These are phyloP conservation scores for Candida railenensis DNA, from an alignment of 805 yeast genomes.

Conservation along the genomic window DNA sequence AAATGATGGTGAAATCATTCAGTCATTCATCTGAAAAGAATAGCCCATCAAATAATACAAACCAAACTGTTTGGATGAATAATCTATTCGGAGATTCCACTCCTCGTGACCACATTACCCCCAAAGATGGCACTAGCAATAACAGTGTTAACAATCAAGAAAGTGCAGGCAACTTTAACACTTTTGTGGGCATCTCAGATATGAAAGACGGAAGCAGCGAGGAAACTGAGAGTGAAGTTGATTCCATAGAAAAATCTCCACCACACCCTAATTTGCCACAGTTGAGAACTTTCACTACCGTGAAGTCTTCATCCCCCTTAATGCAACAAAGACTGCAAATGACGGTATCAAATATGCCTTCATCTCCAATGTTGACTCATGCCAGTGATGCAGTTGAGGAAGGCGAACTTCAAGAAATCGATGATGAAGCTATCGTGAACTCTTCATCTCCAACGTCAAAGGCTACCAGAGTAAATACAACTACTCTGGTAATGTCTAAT, in stretches of 20 bases:
- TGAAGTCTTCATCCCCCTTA: constrained; percentile 22
- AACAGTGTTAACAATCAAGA: neutral
- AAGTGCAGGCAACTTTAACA: neutral
- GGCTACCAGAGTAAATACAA: constrained; percentile 37
- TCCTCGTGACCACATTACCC: constrained; percentile 32
- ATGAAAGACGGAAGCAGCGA: constrained; percentile 2
- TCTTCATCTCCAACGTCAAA: constrained; percentile 31
- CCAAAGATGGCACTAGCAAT: constrained; percentile 14
- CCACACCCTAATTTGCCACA: constrained; percentile 28
- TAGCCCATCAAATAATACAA: constrained; percentile 16
- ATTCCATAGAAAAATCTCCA: neutral
- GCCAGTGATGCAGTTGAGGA: neutral
- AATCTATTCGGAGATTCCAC: constrained; percentile 42
- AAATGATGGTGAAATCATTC: constrained; percentile 25
- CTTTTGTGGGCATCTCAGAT: neutral
- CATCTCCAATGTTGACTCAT: constrained; percentile 34
- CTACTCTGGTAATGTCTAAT: constrained; percentile 30
- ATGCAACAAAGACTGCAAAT: constrained; percentile 11
- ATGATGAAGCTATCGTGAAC: neutral
- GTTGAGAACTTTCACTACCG: constrained; percentile 24
- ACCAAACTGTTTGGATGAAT: constrained; percentile 44
- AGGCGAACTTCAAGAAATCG: neutral
- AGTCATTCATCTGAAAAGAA: constrained; percentile 25
- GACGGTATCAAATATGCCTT: constrained; percentile 35
- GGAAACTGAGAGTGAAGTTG: constrained; percentile 14